phyloP scores from a whole-genome alignment of 208 protist species.

The Trypanosoma scelopori region DNA sequence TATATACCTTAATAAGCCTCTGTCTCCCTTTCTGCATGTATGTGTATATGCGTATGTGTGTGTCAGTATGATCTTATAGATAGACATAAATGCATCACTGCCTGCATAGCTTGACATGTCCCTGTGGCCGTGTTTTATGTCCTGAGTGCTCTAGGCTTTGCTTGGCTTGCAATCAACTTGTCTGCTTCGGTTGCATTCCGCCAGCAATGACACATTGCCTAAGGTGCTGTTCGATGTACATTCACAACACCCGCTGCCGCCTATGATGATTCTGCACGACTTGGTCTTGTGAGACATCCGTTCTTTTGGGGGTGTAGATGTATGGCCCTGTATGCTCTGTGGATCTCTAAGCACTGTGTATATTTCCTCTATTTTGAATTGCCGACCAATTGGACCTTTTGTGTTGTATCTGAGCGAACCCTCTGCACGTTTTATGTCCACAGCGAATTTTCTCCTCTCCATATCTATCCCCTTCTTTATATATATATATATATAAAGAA shows the following conservation, averaged over 20 bases:
- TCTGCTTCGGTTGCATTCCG: constrained; percentile 60
- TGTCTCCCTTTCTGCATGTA: neutral
- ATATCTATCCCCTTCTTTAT: constrained; percentile 23
- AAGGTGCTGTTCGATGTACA: constrained; percentile 66
- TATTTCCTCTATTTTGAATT: constrained; percentile 1
- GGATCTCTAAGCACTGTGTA: neutral
- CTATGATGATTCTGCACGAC: constrained; percentile 33
- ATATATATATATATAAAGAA: too few relatives aligned
- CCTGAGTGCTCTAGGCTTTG: constrained; percentile 61
- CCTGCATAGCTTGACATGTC: constrained; percentile 39
- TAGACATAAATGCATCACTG: constrained; percentile 40
- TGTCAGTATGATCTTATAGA: constrained; percentile 18
- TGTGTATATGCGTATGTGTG: neutral
- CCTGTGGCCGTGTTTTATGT: constrained; percentile 57
- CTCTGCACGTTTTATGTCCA: too few relatives aligned
- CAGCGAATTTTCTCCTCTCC: neutral
- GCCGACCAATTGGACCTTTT: neutral
- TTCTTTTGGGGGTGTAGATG: too few relatives aligned
- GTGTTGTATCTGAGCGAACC: constrained; percentile 2
- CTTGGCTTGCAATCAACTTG: constrained; percentile 58
- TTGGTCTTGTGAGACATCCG: neutral
- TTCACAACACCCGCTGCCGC: constrained; percentile 45
- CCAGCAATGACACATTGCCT: constrained; percentile 69
- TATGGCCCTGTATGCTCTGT: constrained; percentile 5
- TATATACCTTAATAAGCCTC: too few relatives aligned